Evolutionary conservation across 2,329 filamentous ascomycete genomes (phyloP), one percentile per base, ranked within the genome.

Genomic region (Apiospora pterosperma): DNA sequence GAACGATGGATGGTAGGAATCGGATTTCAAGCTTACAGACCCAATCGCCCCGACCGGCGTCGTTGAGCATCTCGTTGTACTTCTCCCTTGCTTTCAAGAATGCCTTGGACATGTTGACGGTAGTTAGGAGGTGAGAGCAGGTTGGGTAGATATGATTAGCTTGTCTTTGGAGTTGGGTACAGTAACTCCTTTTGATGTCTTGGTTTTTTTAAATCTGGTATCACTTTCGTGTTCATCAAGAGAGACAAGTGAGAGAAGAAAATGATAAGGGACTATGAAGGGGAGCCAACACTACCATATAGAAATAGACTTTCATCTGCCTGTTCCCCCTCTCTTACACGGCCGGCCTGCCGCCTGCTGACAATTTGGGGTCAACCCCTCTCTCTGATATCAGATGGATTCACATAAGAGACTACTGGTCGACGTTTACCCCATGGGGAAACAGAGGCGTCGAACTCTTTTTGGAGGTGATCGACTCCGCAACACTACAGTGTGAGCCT

Each of bases 11-110:
- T 41, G 38, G 38, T n/a, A 6, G 16, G 38, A 41, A 19, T 14
- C 6, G 19, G 38, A 16, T 58, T 39, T 39, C 41, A 23, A 48
- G 67, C 74, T 71, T 64, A 76, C 74, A 75, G 23, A 71, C 69
- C 41, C 67, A 74, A 65, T 75, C 74, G 16, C 68, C 71, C 7
- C 74, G 70, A 10, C 73, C 73, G 11, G 74, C 73, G 65, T 76
- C 73, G 63, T 75, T 72, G 16, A 76, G 61, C 6, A 76, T 69
- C 60, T 73, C 74, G 62, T 76, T 72, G 58, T 74, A 76, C 67
- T 75, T 76, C 65, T 75, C 74, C 68, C 74, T 76, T 39, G 74
- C 74, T n/a, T 67, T 63, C n/a, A 68, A 59, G 38, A 68, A 73
- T 36, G 68, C 64, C 65, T 74, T 75, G 6, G 74, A 75, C 74